Conservation (phyloP, 2,329 filamentous ascomycete genomes). For the Neoscytalidium dimidiatum region DNA sequence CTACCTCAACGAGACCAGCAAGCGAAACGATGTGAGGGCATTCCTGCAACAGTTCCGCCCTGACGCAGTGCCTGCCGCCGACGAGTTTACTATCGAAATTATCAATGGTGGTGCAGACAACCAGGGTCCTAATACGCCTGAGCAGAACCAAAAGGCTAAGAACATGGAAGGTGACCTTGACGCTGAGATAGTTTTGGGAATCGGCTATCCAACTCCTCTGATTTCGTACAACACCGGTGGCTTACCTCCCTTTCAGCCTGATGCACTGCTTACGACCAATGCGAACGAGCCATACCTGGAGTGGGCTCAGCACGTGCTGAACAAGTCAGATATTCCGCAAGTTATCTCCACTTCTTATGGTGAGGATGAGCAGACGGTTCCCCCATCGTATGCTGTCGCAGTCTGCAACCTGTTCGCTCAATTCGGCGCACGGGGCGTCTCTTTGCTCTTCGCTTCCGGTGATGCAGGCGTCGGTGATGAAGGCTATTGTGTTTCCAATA, state of each 20-base stretch:
- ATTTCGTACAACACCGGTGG: constrained; percentile 64
- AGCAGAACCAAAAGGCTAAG: constrained; percentile 19
- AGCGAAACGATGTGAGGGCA: constrained; percentile 31
- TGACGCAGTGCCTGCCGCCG: constrained; percentile 19
- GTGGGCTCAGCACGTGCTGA: constrained; percentile 58
- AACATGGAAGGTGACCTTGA: constrained; percentile 41
- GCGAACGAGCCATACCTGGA: constrained; percentile 70
- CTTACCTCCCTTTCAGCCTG: constrained; percentile 53
- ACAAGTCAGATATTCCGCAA: constrained; percentile 59
- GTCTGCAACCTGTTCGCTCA: constrained; percentile 67
- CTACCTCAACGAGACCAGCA: constrained; percentile 51
- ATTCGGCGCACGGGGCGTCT: constrained; percentile 67
- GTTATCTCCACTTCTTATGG: constrained; percentile 68
- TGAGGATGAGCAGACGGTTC: constrained; percentile 66
- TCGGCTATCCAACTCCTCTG: constrained; percentile 57
- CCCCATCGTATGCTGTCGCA: constrained; percentile 59
- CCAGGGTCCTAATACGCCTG: constrained; percentile 19
- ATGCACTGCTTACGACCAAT: constrained; percentile 49
- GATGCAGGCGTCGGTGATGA: constrained; percentile 59
- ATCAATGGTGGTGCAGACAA: constrained; percentile 20
- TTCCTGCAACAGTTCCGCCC: constrained; percentile 21
- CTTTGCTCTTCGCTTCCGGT: constrained; percentile 64
- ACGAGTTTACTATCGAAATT: constrained; percentile 21
- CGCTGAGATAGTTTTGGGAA: constrained; percentile 60
- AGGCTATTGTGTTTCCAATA: constrained; percentile 59